These are phyloP conservation scores for Brassica juncea DNA, from an alignment of 345 rosid species.

Conservation along the genomic window DNA sequence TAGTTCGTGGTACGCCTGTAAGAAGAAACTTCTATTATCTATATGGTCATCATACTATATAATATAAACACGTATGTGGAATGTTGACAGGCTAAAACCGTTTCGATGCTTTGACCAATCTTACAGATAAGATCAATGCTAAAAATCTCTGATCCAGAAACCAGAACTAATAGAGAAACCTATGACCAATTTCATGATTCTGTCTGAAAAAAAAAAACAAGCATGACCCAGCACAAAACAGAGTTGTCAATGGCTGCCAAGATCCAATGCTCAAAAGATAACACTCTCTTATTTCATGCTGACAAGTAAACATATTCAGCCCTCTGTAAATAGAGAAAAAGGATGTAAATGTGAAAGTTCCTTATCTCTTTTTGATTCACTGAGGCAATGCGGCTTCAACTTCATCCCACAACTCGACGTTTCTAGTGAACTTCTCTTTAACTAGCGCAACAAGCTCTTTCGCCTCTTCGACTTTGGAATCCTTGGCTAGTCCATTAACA, in stretches of 20 bases:
- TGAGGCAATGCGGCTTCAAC: constrained; percentile 70
- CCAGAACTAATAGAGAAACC: constrained; percentile 19
- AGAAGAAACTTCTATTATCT: neutral
- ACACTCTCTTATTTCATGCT: constrained; percentile 19
- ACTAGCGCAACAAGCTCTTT: constrained; percentile 53
- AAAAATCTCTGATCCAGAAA: neutral
- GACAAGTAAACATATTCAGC: constrained; percentile 17
- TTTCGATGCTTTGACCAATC: constrained; percentile 21
- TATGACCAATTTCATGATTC: constrained; percentile 13
- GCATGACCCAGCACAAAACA: neutral
- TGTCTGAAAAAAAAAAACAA: neutral
- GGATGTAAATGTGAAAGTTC: neutral
- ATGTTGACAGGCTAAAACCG: constrained; percentile 15
- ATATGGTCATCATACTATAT: constrained; percentile 14
- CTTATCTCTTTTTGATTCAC: constrained; percentile 25
- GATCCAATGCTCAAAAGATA: constrained; percentile 11
- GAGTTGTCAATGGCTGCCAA: constrained; percentile 15
- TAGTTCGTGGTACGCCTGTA: constrained; percentile 34
- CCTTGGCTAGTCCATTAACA: constrained; percentile 61
- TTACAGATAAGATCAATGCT: constrained; percentile 5
- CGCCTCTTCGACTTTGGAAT: constrained; percentile 62
- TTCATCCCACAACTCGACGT: constrained; percentile 68
- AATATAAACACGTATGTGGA: constrained; percentile 6
- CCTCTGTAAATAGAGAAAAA: neutral
- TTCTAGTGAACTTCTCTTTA: constrained; percentile 59